Base-by-base conservation (phyloP, 2,329 filamentous ascomycete genomes). In the Clonostachys sp. region DNA sequence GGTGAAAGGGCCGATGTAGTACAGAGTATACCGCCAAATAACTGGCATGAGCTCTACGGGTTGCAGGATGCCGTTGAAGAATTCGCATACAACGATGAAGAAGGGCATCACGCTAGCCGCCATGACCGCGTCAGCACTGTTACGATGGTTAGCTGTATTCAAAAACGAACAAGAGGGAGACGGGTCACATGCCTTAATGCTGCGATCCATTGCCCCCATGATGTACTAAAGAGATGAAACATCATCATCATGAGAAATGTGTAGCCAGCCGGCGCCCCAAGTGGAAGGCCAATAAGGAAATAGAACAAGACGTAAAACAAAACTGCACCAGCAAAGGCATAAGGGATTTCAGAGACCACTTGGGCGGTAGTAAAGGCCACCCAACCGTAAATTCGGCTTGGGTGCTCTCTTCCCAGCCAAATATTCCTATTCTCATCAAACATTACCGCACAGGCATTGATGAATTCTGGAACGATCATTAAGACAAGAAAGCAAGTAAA, bases 141-240 rank as follows among this genome's bases (percentile, higher is more conserved):
- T 80, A 51, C 89, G 87, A 51, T 88, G 84, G 2, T 84, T 87
- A 67, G 88, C 87, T 17, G 74, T 82, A 0, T 89, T 89, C 0
- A 84, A 87, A 6, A 30, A 9, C 24, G 24, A 30, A 30, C 3
- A 75, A 83, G 1, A 80, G 77, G 59, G 85, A 87, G 41, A 88
- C 86, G 85, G 1, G 86, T 61, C 89, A 89, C 85, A 89, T 61
- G 89, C 86, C 83, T 90, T 50, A 73, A 80, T 18, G 84, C 87
- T 0, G 84, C 87, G 55, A 86, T 78, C 3, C 85, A 84, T 47
- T 86, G 76, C 0, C 83, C 83, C 39, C 90, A 50, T 14, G 45
- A 74, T 3, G 81, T 84, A 2, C 83, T 83, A 48, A 91, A 87
- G 36, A 82, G 77, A 78, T 88, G 81, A 0, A 86, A 82, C 55